These are phyloP conservation scores for Debaryomyces castellii DNA, from an alignment of 805 yeast species.

Conservation along the genomic window DNA sequence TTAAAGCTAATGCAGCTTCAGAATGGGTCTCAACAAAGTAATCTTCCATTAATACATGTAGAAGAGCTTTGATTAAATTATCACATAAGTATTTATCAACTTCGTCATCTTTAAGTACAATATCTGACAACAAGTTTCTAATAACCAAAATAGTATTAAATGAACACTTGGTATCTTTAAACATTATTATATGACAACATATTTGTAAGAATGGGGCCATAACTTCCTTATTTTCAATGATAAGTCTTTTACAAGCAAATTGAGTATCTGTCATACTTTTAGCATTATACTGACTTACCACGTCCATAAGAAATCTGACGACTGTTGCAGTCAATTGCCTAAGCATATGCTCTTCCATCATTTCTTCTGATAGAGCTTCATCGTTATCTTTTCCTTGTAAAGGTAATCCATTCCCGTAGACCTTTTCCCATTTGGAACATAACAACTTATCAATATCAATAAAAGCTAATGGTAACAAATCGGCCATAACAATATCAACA, in stretches of 20 bases:
- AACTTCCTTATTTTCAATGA: conserved; percentile 61
- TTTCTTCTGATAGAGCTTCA: conserved; percentile 89
- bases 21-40: conserved; percentile 83
- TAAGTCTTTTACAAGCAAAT: conserved; percentile 60
- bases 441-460: conserved; percentile 72
- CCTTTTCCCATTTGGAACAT: conserved; percentile 72
- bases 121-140: conserved; percentile 68
- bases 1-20: conserved; percentile 88
- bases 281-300: conserved; percentile 75
- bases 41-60: conserved; percentile 67
- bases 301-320: conserved; percentile 80
- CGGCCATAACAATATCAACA: conserved; percentile 68
- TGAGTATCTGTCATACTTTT: conserved; percentile 57
- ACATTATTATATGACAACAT: conserved; percentile 71
- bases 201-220: conserved; percentile 78
- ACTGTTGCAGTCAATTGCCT: conserved; percentile 92
- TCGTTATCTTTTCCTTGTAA: conserved; percentile 65
- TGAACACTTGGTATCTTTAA: conserved; percentile 89
- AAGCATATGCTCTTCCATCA: conserved; percentile 95
- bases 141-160: conserved; percentile 84
- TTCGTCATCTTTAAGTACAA: conserved; percentile 66
- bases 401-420: conserved; percentile 56
- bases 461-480: conserved; percentile 75
- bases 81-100: conserved; percentile 71
- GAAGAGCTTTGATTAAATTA: conserved; percentile 66